phyloP scores from a whole-genome alignment of 768 basidiomycete genomes.

The Podaxis carcinomalis region DNA sequence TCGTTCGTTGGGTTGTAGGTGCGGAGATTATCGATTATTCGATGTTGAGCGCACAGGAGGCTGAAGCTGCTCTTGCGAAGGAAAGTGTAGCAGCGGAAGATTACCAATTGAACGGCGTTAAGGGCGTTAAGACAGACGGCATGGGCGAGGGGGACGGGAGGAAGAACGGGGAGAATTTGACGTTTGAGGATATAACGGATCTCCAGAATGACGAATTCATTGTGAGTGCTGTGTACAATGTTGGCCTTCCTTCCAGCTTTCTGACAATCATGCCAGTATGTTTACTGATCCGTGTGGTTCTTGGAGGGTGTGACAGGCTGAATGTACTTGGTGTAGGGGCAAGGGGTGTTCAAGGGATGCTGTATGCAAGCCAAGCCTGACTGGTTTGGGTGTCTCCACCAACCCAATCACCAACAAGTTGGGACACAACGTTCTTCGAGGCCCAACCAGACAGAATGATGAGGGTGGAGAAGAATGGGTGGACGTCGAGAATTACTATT shows the following conservation, averaged over 20 bases:
- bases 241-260: background rate
- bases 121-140: background rate
- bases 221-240: constrained; percentile 11
- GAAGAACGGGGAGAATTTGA: constrained; percentile 11
- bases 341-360: constrained; percentile 51
- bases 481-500: constrained; percentile 72
- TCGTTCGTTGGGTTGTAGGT: background rate
- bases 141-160: constrained; percentile 2
- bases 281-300: background rate
- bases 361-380: constrained; percentile 80
- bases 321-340: too few relatives aligned
- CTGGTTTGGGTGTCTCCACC: constrained; percentile 51
- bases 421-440: constrained; percentile 60
- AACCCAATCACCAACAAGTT: constrained; percentile 63
- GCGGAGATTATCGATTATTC: constrained; percentile 17
- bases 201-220: constrained; percentile 24
- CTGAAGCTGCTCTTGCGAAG: background rate
- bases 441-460: constrained; percentile 74
- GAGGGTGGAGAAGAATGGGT: constrained; percentile 69
- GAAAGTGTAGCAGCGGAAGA: background rate
- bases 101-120: background rate
- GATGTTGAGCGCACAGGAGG: constrained; percentile 11
- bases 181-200: constrained; percentile 23
- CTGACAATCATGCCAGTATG: background rate
- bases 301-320: too few relatives aligned